Evolutionary conservation across 164 flowering plant genomes (phyloP), one percentile per base, ranked within the genome.

Genomic region (Liriodendron chinense): DNA sequence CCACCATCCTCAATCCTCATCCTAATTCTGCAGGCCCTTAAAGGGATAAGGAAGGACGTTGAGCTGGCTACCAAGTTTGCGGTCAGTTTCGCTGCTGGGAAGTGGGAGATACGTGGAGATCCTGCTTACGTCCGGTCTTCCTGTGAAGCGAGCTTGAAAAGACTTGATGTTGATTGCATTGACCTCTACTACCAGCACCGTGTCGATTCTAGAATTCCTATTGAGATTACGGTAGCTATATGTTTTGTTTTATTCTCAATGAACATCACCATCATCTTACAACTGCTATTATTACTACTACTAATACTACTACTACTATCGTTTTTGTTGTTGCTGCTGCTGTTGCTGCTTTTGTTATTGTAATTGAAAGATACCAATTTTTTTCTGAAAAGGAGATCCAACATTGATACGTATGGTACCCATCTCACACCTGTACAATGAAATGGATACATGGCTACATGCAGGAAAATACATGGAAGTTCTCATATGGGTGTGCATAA

Each of bases 51-150:
- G 28, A 76, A 73, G 14, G 69, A 47, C 69, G 76, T 77, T 0
- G 56, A 81, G 65, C 69, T 81, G 70, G 80, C 78, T 22, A 74
- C 80, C 47, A 81, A 81, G 70, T 81, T 81, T 43, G 83, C 76
- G 2, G 18, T 53, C 59, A 63, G 18, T 14, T 16, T 50, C 18
- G 74, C 14, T 3, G 80, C 56, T 7, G 76, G 73, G n/a, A 77
- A 67, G 76, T 2, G 72, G 72, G 76, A 73, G 74, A 28, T 53
- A 64, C 10, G 65, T 3, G 79, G 79, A 22, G 74, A 76, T 65
- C 78, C 78, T 22, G 53, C 59, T 0, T 70, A 76, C 47, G 78
- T 70, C 4, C 22, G 74, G 23, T 43, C 74, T 18, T 57, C 63
- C 23, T 76, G 78, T 12, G 78, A 70, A 68, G 74, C 78, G 2